phyloP scores from a whole-genome alignment of 805 yeast species.

The Teunomyces stri region DNA sequence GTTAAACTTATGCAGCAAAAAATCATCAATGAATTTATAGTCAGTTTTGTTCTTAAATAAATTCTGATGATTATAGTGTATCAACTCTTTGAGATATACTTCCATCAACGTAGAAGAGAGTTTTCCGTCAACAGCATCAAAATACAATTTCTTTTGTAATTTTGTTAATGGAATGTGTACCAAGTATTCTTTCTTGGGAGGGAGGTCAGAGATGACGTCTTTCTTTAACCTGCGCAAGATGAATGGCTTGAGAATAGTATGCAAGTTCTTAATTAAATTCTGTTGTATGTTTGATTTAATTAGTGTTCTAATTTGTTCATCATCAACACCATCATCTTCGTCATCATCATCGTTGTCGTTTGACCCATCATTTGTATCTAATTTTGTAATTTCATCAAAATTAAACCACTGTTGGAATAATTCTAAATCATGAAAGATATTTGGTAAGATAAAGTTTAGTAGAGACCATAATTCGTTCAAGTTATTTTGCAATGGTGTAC shows the following conservation, averaged over 20 bases:
- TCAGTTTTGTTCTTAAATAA: constrained; percentile 18
- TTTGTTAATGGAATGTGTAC: constrained; percentile 67
- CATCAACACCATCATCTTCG: constrained; percentile 24
- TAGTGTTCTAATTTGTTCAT: constrained; percentile 44
- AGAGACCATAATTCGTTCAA: constrained; percentile 89
- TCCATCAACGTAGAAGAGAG: constrained; percentile 46
- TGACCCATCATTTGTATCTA: constrained; percentile 9
- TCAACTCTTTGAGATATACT: constrained; percentile 50
- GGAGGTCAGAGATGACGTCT: constrained; percentile 64
- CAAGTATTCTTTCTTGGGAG: constrained; percentile 87
- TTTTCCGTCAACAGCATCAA: constrained; percentile 44
- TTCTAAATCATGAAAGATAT: constrained; percentile 85
- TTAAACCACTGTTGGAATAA: constrained; percentile 95
- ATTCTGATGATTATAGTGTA: constrained; percentile 36
- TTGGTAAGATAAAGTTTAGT: constrained; percentile 87
- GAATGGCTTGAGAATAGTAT: constrained; percentile 86
- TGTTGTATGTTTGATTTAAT: constrained; percentile 53
- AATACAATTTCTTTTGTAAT: constrained; percentile 63
- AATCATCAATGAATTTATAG: constrained; percentile 33
- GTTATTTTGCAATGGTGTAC: constrained; percentile 96
- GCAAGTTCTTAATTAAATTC: constrained; percentile 70
- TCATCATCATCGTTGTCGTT: not conserved
- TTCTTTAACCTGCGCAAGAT: constrained; percentile 76
- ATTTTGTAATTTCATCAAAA: constrained; percentile 55
- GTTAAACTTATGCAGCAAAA: constrained; percentile 24